Conservation (phyloP, 495 filamentous ascomycete genomes). For the Sordaria brevicollis region DNA sequence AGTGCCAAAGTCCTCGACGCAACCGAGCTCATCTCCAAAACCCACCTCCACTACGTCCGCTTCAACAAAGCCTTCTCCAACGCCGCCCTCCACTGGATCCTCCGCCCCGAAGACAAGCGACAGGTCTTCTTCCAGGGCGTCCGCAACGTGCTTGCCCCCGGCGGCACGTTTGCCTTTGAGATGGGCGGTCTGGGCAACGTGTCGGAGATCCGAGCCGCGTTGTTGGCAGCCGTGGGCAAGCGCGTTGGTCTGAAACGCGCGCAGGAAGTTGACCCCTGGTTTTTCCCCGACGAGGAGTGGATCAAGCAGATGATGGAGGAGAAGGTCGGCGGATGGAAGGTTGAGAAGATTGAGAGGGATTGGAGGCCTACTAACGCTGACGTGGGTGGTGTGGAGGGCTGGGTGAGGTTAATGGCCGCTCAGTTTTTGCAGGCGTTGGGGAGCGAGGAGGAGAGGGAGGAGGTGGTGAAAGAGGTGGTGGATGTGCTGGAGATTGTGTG, state of each 20-base stretch:
- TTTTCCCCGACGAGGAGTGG: slow-evolving; percentile 56
- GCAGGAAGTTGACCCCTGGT: slow-evolving; percentile 53
- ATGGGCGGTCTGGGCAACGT: slow-evolving; percentile 67
- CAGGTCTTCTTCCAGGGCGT: slow-evolving; percentile 36
- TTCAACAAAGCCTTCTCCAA: slow-evolving; percentile 67
- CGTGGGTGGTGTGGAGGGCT: slow-evolving; percentile 56
- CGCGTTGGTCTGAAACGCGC: slow-evolving; percentile 41
- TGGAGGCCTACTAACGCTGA: slow-evolving; percentile 50
- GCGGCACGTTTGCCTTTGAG: slow-evolving; percentile 58
- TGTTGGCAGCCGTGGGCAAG: slow-evolving; percentile 42
- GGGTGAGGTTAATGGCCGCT: slow-evolving; percentile 57
- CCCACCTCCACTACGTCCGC: slow-evolving; percentile 14
- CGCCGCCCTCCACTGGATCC: slow-evolving; percentile 73
- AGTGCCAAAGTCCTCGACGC: slow-evolving; percentile 25
- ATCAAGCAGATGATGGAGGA: slow-evolving; percentile 40
- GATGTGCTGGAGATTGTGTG: slow-evolving; percentile 46
- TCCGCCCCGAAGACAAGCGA: slow-evolving; percentile 28
- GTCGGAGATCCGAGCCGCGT: slow-evolving; percentile 49
- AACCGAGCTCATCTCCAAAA: slow-evolving; percentile 11
- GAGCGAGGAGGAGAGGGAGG: slow-evolving; percentile 37
- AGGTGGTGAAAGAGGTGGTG: slow-evolving; percentile 43
- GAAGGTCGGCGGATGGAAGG: slow-evolving; percentile 44
- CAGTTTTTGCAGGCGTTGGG: slow-evolving; percentile 43
- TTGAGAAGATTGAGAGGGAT: slow-evolving; percentile 52
- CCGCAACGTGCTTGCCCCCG: slow-evolving; percentile 40